Conservation (phyloP, 768 basidiomycete genomes). For the Pleurotus cornucopiae region DNA sequence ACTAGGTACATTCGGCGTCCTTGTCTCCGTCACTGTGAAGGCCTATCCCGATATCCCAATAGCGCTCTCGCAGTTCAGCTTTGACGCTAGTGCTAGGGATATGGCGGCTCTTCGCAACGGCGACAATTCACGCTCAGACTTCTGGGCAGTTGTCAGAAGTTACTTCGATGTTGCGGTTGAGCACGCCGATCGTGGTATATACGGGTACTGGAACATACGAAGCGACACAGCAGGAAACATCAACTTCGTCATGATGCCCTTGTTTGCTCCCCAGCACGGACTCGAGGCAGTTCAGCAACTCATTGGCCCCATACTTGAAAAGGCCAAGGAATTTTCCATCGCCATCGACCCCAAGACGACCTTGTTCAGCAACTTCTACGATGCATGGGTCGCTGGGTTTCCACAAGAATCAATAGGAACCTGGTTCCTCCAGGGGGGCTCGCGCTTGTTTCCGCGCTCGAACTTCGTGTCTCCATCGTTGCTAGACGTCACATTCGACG, state of each 20-base stretch:
- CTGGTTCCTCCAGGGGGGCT: constrained; percentile 1
- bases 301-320: not conserved
- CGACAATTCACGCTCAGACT: not conserved
- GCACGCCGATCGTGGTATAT: not conserved
- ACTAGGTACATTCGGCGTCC: constrained; percentile 32
- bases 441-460: not conserved
- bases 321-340: not conserved
- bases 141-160: not conserved
- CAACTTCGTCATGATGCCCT: not conserved
- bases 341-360: not conserved
- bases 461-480: not conserved
- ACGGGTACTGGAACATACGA: not conserved
- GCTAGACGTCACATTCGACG: not conserved
- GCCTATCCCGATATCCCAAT: constrained; percentile 29
- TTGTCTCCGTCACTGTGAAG: constrained; percentile 29
- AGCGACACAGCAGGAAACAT: not conserved
- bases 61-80: constrained; percentile 13
- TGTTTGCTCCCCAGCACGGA: not conserved
- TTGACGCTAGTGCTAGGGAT: not conserved
- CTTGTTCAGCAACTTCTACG: not conserved
- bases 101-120: not conserved
- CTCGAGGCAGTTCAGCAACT: not conserved
- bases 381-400: not conserved
- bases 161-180: not conserved
- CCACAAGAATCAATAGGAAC: not conserved